Percentiles rank a stretch among this genome's conserved stretches.
Evolutionary conservation across 805 yeast genomes (phyloP).

Genomic region (Priceomyces fermenticarens): DNA sequence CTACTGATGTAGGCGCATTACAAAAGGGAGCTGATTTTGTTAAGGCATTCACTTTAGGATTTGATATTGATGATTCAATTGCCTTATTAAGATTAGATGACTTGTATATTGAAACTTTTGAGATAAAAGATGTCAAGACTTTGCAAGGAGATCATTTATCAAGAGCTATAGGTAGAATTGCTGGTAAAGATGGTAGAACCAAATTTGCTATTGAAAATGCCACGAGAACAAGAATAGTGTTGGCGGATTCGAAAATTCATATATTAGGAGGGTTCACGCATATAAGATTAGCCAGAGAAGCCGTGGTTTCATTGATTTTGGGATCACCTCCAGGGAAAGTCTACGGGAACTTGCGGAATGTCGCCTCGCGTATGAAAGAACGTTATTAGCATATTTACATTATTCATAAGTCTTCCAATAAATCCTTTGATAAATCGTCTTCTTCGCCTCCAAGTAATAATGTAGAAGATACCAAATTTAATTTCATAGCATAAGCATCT

Average conservation of each 20-base stretch:
- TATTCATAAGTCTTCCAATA: conserved; percentile 22
- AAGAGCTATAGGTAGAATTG: conserved; percentile 99
- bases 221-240: conserved; percentile 93
- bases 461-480: conserved; percentile 57
- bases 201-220: conserved; percentile 98
- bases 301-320: conserved; percentile 88
- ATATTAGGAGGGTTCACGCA: conserved; percentile 96
- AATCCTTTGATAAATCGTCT: conserved; percentile 52
- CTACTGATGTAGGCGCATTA: conserved; percentile 89
- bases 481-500: conserved; percentile 95
- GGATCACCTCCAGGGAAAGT: conserved; percentile 99
- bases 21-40: conserved; percentile 98
- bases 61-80: conserved; percentile 95
- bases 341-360: conserved; percentile 93
- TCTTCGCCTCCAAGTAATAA: conserved; percentile 47
- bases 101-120: conserved; percentile 94
- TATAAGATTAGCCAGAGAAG: conserved; percentile 97
- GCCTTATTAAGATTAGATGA: conserved; percentile 93
- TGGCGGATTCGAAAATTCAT: conserved; percentile 96
- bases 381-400: conserved; percentile 53
- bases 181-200: conserved; percentile 99
- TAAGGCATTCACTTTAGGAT: conserved; percentile 92
- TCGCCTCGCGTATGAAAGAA: conserved; percentile 96
- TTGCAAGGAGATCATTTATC: conserved; percentile 93
- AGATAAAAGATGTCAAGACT: conserved; percentile 94